Base-by-base conservation (phyloP, 2,329 filamentous ascomycete species). In the Colletotrichum somersetense region DNA sequence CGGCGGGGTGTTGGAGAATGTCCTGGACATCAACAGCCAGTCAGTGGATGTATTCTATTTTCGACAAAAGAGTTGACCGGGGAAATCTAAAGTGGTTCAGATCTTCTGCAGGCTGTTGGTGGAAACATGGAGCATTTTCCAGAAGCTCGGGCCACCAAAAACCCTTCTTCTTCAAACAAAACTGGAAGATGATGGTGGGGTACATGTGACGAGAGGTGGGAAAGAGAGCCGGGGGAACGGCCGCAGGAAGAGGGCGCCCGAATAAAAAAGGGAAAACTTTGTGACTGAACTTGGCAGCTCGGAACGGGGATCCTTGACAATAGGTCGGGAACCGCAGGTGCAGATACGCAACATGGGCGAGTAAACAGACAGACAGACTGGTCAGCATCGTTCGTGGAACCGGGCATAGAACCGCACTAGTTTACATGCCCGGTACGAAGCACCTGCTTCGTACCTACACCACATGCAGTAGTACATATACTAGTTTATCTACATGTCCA, bases 111-210 rank as follows among this genome's bases (percentile, higher is more conserved):
- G 57, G 48, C 44, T 50, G 40, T 56, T 66, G 52, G 26, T 46
- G 35, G 68, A 71, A 59, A 68, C 52, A 33, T 59, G 65, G 58
- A 69, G 44, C 16, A 35, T 63, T 71, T 38, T 44, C 65, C 38
- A 69, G 42, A 67, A 64, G 65, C 65, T 68, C 65, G 69, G 65
- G 57, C 65, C 69, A 16, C 35, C 12, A 18, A 23, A 33, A 40
- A 35, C 44, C 58, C 46, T 20, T 5, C 14, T 64, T 23, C 33
- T 10, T 11, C 35, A 10, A 38, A 2, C 35, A 1, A 38, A 64
- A 7, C 8, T 14, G 58, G 44, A 67, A 14, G 14, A 33, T 20
- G 16, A 33, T 46, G 38, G 44, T 30, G 33, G 23, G 35, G 23
- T 40, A 46, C 30, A 52, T 42, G 55, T 40, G n/a, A n/a, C 11